Evolutionary conservation across 805 yeast genomes (phyloP).

Genomic region (Geotrichum ghanense): DNA sequence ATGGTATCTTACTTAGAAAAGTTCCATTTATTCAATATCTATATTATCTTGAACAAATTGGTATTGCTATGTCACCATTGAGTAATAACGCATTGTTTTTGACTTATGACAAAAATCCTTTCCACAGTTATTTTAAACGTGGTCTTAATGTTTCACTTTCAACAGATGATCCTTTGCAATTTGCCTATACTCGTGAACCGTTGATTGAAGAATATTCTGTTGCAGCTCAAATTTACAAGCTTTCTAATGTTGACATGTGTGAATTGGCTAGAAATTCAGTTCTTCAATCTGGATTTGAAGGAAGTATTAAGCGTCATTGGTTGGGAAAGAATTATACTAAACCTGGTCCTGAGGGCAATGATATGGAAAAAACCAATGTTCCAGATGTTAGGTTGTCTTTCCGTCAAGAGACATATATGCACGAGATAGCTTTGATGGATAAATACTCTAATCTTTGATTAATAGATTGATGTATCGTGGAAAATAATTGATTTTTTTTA

Average conservation of each 20-base stretch:
- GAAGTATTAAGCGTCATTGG: slow-evolving; percentile 82
- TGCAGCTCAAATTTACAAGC: slow-evolving; percentile 93
- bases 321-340: slow-evolving; percentile 47
- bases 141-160: slow-evolving; percentile 92
- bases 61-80: slow-evolving; percentile 98
- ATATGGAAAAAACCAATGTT: slow-evolving; percentile 88
- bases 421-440: slow-evolving; percentile 37
- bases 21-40: slow-evolving; percentile 91
- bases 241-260: slow-evolving; percentile 93
- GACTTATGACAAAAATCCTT: slow-evolving; percentile 95
- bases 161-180: slow-evolving; percentile 96
- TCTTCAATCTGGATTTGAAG: slow-evolving; percentile 88
- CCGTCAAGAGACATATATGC: slow-evolving; percentile 74
- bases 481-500: no score
- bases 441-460: slow-evolving; percentile 13
- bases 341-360: slow-evolving; percentile 69
- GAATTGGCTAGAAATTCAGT: slow-evolving; percentile 93
- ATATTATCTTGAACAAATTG: slow-evolving; percentile 88
- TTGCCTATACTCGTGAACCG: slow-evolving; percentile 94
- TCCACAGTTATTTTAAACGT: slow-evolving; percentile 78
- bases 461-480: not conserved
- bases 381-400: slow-evolving; percentile 81
- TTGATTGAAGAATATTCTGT: slow-evolving; percentile 95
- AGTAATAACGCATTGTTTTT: slow-evolving; percentile 92
- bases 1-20: slow-evolving; percentile 87